These are phyloP conservation scores for Vanderwaltozyma verrucispora DNA, from an alignment of 805 yeast genomes.

Conservation along the genomic window DNA sequence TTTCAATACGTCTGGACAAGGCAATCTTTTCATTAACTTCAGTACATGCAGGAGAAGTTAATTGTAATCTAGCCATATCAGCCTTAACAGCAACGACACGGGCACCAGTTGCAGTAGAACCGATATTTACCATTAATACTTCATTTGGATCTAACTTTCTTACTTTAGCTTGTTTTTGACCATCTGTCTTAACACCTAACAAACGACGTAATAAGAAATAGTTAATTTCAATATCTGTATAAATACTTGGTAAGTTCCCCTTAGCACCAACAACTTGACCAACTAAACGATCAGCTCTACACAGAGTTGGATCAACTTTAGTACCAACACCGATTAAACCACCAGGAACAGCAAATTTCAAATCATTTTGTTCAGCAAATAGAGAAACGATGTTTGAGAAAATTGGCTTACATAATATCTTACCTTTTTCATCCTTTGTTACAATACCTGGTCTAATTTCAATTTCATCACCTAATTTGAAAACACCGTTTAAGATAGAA, in stretches of 20 bases:
- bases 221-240: constrained; percentile 95
- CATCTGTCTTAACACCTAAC: constrained; percentile 97
- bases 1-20: constrained; percentile 95
- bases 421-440: constrained; percentile 79
- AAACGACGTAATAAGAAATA: constrained; percentile 93
- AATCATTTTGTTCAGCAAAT: constrained; percentile 95
- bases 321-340: constrained; percentile 99
- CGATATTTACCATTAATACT: constrained; percentile 97
- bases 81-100: constrained; percentile 97
- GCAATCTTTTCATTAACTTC: constrained; percentile 98
- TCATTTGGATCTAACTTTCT: constrained; percentile 90
- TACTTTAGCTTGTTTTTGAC: constrained; percentile 93
- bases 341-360: constrained; percentile 99
- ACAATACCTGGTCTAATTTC: constrained; percentile 99
- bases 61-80: constrained; percentile 96
- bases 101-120: constrained; percentile 99
- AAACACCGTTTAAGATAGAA: constrained; percentile 92
- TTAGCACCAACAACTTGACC: constrained; percentile 99
- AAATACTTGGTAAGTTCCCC: constrained; percentile 91
- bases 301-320: constrained; percentile 94
- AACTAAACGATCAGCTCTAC: constrained; percentile 98
- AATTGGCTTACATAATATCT: constrained; percentile 91
- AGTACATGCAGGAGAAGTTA: constrained; percentile 98
- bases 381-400: constrained; percentile 88
- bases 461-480: constrained; percentile 94